These are phyloP conservation scores for Salvia sclarea DNA, from an alignment of 305 asterid genomes.

Conservation along the genomic window DNA sequence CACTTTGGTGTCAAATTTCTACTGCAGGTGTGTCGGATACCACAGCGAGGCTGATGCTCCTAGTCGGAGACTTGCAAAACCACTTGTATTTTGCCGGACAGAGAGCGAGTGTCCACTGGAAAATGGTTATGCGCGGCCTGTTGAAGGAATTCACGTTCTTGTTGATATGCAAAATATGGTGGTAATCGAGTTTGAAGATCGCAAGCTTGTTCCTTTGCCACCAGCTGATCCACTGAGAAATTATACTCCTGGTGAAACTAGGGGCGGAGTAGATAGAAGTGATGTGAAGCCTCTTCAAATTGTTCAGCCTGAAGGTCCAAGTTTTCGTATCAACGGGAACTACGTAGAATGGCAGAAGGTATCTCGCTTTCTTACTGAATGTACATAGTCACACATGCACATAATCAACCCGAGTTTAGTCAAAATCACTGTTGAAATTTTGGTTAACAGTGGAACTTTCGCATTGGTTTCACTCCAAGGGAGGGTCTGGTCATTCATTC, in stretches of 20 bases:
- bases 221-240: conserved; percentile 97
- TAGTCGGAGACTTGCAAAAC: conserved; percentile 91
- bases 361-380: conserved; percentile 19
- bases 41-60: conserved; percentile 94
- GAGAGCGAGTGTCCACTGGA: conserved; percentile 97
- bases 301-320: conserved; percentile 96
- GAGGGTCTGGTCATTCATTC: conserved; percentile 97
- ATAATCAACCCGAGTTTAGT: not conserved
- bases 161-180: conserved; percentile 97
- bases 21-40: conserved; percentile 91
- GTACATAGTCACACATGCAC: conserved; percentile 5
- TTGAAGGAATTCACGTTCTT: conserved; percentile 91
- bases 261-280: conserved; percentile 97
- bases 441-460: conserved; percentile 86
- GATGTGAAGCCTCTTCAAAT: conserved; percentile 88
- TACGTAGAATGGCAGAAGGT: conserved; percentile 99
- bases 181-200: conserved; percentile 89
- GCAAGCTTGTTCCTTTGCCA: conserved; percentile 90
- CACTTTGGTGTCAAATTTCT: conserved; percentile 27
- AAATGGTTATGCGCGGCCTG: conserved; percentile 99
- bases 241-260: conserved; percentile 86
- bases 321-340: conserved; percentile 81
- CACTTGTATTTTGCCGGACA: conserved; percentile 88
- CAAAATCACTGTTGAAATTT: conserved; percentile 21
- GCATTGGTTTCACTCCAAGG: conserved; percentile 92